Evolutionary conservation across 805 yeast genomes (phyloP), one percentile per base, ranked within the genome.

Genomic region (Lachancea meyersii): DNA sequence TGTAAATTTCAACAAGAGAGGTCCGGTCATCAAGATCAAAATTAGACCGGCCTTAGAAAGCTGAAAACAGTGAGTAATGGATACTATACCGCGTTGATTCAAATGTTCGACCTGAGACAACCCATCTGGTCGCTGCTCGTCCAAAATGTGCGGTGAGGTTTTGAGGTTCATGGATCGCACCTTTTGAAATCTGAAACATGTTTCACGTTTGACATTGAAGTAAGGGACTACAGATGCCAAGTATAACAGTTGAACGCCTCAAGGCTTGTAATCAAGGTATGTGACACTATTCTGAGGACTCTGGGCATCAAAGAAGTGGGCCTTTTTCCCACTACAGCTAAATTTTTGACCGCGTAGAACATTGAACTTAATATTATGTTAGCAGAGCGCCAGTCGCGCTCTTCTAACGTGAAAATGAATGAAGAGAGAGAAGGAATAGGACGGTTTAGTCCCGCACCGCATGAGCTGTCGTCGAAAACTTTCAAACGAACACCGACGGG

Each of bases 401-500:
- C 6, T 7, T 23, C 26, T 7, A 10, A 23, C 9, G 26, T 23
- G 26, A 10, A 23, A 7, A 34, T 34, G 37, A 14, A 34, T 23
- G 10, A 5, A 5, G 19, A 4, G 22, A 14, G 28, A 4, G n/a
- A 23, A 4, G 28, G 17, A 3, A 3, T 13, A 13, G 19, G 28
- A 14, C 27, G 3, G 13, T 21, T 22, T 9, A 31, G 30, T 10
- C 28, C 35, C 5, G 35, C 41, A 3, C 51, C 67, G 8, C 77
- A 69, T 48, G 75, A 73, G 47, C 58, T 68, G 2, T 64, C 69
- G 3, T 66, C 72, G 1, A 68, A 68, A 35, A 67, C 64, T 41
- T 70, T 78, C 48, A 66, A 65, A 46, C 68, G 74, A 46, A 73
- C 82, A 0, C 75, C 80, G 0, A 63, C 60, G 21, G 85, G 83